These are phyloP conservation scores for Suillus discolor DNA, from an alignment of 768 basidiomycete genomes.

Conservation along the genomic window DNA sequence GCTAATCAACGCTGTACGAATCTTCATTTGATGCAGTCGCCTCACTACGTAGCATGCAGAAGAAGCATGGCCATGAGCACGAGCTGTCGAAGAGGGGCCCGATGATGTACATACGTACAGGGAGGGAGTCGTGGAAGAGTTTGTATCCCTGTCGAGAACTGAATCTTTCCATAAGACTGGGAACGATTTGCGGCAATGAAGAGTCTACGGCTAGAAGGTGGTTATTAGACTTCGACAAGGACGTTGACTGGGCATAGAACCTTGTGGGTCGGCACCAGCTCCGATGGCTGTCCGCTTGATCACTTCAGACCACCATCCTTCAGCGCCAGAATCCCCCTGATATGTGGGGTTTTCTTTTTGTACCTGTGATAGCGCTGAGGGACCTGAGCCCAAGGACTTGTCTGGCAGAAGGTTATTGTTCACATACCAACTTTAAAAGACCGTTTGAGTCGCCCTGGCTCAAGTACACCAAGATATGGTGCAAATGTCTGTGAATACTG, in stretches of 20 bases:
- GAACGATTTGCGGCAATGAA: constrained; percentile 58
- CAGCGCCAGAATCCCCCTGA: constrained; percentile 43
- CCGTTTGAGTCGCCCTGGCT: constrained; percentile 49
- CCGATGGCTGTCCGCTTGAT: constrained; percentile 73
- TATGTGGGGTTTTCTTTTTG: constrained; percentile 66
- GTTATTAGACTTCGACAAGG: constrained; percentile 11
- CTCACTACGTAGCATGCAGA: constrained; percentile 38
- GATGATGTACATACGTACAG: constrained; percentile 39
- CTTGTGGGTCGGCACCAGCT: constrained; percentile 64
- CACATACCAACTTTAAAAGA: constrained; percentile 63
- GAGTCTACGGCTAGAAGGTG: constrained; percentile 50
- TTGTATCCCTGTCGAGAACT: constrained; percentile 71
- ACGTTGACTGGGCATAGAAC: constrained; percentile 35
- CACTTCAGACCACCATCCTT: constrained; percentile 79
- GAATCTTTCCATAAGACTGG: constrained; percentile 65
- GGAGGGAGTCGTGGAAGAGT: constrained; percentile 55
- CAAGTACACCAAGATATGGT: constrained; percentile 64
- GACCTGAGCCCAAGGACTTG: constrained; percentile 2
- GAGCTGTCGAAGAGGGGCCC: neutral
- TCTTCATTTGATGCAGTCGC: constrained; percentile 43
- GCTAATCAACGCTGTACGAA: constrained; percentile 64
- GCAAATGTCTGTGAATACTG: constrained; percentile 65
- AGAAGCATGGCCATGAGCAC: constrained; percentile 11
- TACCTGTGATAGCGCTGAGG: constrained; percentile 48
- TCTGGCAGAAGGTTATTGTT: neutral